Base-by-base conservation (phyloP, 257 asterid genomes). In the Jacaranda copaia region DNA sequence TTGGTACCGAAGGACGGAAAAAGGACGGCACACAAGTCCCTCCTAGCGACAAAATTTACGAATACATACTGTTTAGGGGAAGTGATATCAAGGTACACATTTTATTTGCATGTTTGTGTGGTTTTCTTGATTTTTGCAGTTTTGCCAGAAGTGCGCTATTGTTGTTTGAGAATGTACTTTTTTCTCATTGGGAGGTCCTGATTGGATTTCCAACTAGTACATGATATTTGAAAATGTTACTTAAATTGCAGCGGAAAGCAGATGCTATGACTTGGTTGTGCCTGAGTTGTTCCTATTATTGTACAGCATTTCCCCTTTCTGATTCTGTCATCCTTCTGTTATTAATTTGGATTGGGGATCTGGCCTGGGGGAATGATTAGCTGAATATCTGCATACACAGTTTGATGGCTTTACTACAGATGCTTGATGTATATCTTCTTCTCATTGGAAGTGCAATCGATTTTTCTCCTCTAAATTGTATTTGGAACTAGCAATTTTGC, bases 1-100 rank as follows among this genome's bases (percentile, higher is more conserved):
- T 90, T 74, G 99, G 99, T 58, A 95, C 99, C 1, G 99, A 95
- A 88, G 98, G 97, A 56, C 89, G 99, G 45, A 93, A 91, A 79
- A 91, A 88, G 78, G 98, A 95, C 64, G 99, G 99, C 9, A 91
- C 96, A 14, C 98, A 93, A 77, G 92, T 95, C 51, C 98, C 91
- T 73, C 96, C 98, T 1, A 83, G 97, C 46, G 99, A 93, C 80
- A 95, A 89, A 81, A 79, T 90, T 70, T 95, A 93, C 82, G 99
- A 95, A 46, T 95, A 90, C 85, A 95, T 95, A 69, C 91, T 95
- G 35, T 95, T 95, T 63, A 91, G 98, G 68, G 98, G 99, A 81
- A 93, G 88, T 85, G 99, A 95, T 79, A 93, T 95, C 74, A 95
- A 91, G 98, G 99, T 95, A 78, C 35, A 20, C 56, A 71, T 62